These are phyloP conservation scores for Tuber microsphaerosporum DNA, from an alignment of 495 filamentous ascomycete species.

Conservation along the genomic window DNA sequence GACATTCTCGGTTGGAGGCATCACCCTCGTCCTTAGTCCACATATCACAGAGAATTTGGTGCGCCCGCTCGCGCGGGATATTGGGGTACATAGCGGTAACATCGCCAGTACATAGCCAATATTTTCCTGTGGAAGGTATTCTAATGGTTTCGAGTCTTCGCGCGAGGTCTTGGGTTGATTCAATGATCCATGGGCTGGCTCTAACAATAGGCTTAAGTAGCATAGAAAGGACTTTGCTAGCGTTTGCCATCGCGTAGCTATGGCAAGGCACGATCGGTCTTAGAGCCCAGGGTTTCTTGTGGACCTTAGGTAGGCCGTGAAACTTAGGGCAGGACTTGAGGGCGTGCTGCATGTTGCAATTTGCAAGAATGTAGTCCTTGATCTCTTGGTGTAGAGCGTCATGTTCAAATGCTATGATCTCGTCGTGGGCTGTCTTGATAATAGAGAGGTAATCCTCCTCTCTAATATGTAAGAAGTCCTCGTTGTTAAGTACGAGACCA, in stretches of 20 bases:
- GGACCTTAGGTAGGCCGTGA: conserved; percentile 8
- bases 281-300: conserved; percentile 3
- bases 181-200: too few relatives aligned
- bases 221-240: background rate
- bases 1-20: background rate
- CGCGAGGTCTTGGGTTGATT: background rate
- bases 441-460: too few relatives aligned
- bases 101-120: too few relatives aligned
- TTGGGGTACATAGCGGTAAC: too few relatives aligned
- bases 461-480: too few relatives aligned
- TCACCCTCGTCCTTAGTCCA: too few relatives aligned
- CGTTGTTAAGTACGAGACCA: too few relatives aligned
- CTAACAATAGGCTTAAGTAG: too few relatives aligned
- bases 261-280: conserved; percentile 4
- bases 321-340: background rate
- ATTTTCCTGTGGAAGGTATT: background rate
- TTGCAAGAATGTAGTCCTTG: background rate
- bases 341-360: background rate
- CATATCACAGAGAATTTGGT: too few relatives aligned
- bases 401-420: too few relatives aligned
- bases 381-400: background rate
- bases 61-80: too few relatives aligned
- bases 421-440: too few relatives aligned
- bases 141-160: background rate
- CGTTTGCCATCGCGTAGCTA: background rate